Conservation (phyloP, 768 basidiomycete species). For the Pilatotrama ljubarskyi region DNA sequence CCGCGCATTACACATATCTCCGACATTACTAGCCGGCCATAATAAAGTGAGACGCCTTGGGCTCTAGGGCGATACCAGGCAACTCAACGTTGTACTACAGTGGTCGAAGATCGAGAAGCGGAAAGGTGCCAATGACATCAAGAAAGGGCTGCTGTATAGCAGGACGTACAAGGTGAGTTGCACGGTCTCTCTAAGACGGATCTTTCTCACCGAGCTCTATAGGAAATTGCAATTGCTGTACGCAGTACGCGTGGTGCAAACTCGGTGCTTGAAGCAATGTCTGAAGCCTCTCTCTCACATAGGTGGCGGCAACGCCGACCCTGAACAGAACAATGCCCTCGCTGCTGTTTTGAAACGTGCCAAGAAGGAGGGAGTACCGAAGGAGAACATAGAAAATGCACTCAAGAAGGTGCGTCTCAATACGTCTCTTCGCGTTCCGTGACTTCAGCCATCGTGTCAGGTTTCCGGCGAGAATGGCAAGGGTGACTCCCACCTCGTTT, state of each 20-base stretch:
- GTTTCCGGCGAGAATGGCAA: conserved; percentile 49
- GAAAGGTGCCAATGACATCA: conserved; percentile 64
- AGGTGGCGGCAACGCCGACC: conserved; percentile 61
- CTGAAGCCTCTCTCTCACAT: conserved; percentile 1
- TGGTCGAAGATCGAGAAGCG: conserved; percentile 79
- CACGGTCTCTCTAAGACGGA: background rate
- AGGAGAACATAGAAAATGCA: conserved; percentile 66
- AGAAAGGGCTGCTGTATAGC: conserved; percentile 58
- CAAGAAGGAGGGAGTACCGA: conserved; percentile 61
- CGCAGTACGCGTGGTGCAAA: conserved; percentile 43
- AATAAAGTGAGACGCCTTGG: conserved; percentile 36
- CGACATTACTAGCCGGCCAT: conserved; percentile 37
- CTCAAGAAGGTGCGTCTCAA: conserved; percentile 47
- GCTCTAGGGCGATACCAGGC: background rate
- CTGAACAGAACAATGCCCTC: conserved; percentile 53
- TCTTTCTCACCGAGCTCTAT: background rate
- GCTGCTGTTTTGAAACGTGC: conserved; percentile 56
- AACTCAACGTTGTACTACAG: conserved; percentile 33
- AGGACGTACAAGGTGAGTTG: conserved; percentile 54
- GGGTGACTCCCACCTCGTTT: conserved; percentile 49
- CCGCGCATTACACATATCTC: conserved; percentile 32
- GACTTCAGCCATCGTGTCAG: conserved; percentile 30
- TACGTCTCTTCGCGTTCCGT: background rate
- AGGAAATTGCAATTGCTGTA: conserved; percentile 67
- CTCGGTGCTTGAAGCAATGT: background rate